Evolutionary conservation across 177 flowering plant species (phyloP), one percentile per base, ranked within the genome.

Genomic region (Tripterygium wilfordii): DNA sequence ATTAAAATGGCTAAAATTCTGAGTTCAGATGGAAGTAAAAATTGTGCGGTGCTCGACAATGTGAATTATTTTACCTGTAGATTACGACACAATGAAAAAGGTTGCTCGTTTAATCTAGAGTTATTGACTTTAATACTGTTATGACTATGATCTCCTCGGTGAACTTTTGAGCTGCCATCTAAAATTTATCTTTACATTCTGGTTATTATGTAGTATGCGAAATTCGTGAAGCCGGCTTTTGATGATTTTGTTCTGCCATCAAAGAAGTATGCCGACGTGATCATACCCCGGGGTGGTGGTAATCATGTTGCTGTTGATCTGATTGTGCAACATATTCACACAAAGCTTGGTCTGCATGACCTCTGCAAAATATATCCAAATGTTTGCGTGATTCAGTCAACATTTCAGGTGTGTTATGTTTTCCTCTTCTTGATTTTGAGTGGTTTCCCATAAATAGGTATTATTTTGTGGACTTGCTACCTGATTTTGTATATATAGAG

Each of bases 171-270:
- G n/a, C n/a, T n/a, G n/a, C n/a, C n/a, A n/a, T n/a, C n/a, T n/a
- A n/a, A n/a, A n/a, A n/a, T n/a, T n/a, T n/a, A n/a, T n/a, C n/a
- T n/a, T n/a, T n/a, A n/a, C n/a, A n/a, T n/a, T n/a, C n/a, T 50
- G 28, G 57, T 45, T n/a, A 31, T 43, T 60, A 17, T 69, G 76
- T 88, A 92, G 99, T 92, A 92, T 78, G 97, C 96, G 14, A 92
- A 89, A 69, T 92, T 92, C 81, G 99, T 92, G 42, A 92, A 89
- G 68, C 99, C 99, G 55, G 97, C 97, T 54, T 92, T 92, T 80
- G 97, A 92, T 66, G 97, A 89, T 66, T 92, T 89, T 76, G 82
- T 92, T 62, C 78, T 80, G 41, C 99, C 99, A 45, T 89, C 99
- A 54, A 92, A 92, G 80, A 92, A 92, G 70, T 92, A 84, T 70